Conservation (phyloP, 805 yeast genomes). For the Hanseniaspora hatyaiensis region DNA sequence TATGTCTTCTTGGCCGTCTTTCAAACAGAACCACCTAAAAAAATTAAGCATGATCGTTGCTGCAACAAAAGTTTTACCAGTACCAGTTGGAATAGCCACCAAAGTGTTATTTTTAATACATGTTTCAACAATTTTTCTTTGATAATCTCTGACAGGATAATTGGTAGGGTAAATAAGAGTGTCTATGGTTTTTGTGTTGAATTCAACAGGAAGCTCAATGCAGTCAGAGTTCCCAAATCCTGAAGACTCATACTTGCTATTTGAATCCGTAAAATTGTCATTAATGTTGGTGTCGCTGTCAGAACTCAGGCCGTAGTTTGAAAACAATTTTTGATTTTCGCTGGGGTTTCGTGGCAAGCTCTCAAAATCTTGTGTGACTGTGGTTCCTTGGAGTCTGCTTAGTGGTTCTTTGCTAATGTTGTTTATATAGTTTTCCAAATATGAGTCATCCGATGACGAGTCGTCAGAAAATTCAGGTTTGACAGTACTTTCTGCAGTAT, state of each 20-base stretch:
- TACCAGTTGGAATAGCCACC: slow-evolving; percentile 92
- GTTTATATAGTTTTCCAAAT: slow-evolving; percentile 11
- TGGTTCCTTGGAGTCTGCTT: background rate
- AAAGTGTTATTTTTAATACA: slow-evolving; percentile 64
- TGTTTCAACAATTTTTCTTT: slow-evolving; percentile 60
- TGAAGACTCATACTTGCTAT: background rate
- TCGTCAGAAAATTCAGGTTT: background rate
- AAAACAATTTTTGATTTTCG: background rate
- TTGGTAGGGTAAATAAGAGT: slow-evolving; percentile 77
- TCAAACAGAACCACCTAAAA: slow-evolving; percentile 53
- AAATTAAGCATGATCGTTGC: slow-evolving; percentile 85
- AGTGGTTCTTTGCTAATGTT: background rate
- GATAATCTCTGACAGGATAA: slow-evolving; percentile 76
- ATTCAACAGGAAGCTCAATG: slow-evolving; percentile 10
- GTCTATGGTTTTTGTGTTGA: slow-evolving; percentile 10
- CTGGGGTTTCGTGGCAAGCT: background rate
- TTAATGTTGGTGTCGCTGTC: background rate
- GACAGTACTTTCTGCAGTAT: too few species aligned
- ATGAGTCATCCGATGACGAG: slow-evolving; percentile 15
- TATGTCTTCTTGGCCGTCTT: slow-evolving; percentile 7
- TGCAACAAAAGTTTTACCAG: slow-evolving; percentile 95
- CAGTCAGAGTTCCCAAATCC: background rate
- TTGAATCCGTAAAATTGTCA: background rate
- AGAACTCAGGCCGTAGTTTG: slow-evolving; percentile 4
- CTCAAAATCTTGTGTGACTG: slow-evolving; percentile 9